Evolutionary conservation across 345 rosid genomes (phyloP).

Genomic region (Brassica incana): DNA sequence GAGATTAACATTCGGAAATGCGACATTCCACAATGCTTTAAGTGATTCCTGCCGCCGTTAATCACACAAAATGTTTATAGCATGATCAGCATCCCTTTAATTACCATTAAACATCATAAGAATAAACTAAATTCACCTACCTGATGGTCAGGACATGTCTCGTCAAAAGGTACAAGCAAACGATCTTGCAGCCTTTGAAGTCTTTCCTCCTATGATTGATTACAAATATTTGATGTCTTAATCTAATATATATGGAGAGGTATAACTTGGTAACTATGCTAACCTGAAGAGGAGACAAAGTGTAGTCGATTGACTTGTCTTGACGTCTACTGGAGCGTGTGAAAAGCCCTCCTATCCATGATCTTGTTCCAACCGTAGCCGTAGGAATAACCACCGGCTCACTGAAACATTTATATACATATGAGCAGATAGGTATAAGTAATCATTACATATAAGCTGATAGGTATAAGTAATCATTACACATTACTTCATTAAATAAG

Average conservation of each 20-base stretch:
- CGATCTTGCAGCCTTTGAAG: constrained; percentile 82
- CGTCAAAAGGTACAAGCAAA: constrained; percentile 70
- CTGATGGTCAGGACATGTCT: constrained; percentile 83
- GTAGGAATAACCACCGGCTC: constrained; percentile 59
- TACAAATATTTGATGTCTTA: neutral
- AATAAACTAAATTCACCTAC: constrained; percentile 43
- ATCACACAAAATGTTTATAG: constrained; percentile 1
- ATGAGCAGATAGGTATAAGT: constrained; percentile 11
- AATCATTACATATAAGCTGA: neutral
- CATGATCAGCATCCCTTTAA: neutral
- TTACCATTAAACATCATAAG: neutral
- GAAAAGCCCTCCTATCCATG: constrained; percentile 92
- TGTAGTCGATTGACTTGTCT: constrained; percentile 53
- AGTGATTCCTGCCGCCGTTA: constrained; percentile 71
- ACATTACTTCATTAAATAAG: no score
- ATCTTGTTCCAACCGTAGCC: constrained; percentile 91
- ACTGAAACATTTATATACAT: constrained; percentile 15
- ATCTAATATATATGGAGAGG: neutral
- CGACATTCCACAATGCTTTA: constrained; percentile 67
- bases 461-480: neutral
- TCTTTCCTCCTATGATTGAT: constrained; percentile 59
- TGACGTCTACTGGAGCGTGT: constrained; percentile 60
- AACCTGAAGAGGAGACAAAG: constrained; percentile 77
- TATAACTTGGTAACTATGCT: constrained; percentile 6
- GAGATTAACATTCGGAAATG: constrained; percentile 70